Base-by-base conservation (phyloP, 139 green algal species). In the Microglena sp. region DNA sequence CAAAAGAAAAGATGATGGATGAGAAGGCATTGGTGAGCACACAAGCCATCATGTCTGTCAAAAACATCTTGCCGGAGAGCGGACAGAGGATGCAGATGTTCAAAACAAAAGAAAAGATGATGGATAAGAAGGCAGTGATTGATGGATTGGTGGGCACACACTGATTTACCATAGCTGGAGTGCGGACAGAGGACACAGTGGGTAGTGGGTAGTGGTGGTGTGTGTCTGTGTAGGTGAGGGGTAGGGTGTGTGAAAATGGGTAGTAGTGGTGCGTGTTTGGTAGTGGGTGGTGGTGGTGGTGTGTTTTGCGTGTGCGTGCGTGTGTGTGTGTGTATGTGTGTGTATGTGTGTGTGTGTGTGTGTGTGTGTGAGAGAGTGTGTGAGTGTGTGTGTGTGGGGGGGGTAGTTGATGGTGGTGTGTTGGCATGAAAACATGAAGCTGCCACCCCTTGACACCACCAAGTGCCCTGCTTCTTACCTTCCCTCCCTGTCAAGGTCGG, bases 11-110 rank as follows among this genome's bases (percentile, higher is more conserved):
- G n/a, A n/a, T n/a, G n/a, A n/a, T n/a, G n/a, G n/a, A 55, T 95
- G 90, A 44, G 89, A 79, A 59, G 91, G 91, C 54, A 91, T 66
- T 18, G 89, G 72, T 55, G 88, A 81, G 62, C n/a, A n/a, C n/a
- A n/a, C 90, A 79, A n/a, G 70, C 43, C 29, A 73, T 76, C 40
- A 86, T 79, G 65, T 92, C 86, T 2, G 79, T 89, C 5, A 70
- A 35, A 4, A 82, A 46, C 18, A 73, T 6, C 54, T 72, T 76
- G 64, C 36, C 33, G 11, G 15, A 24, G 40, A 11, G 15, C 11
- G 40, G 40, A 50, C 11, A 24, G 15, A 50, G 40, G 15, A 11
- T 24, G 11, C 15, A 50, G 15, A 24, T 11, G 40, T 50, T 50
- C 11, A 15, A 50, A 50, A 50, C 40, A 50, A 50, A 50, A 50